These are phyloP conservation scores for Kalanchoe fedtschenkoi DNA, from an alignment of 164 flowering plant genomes.

Conservation along the genomic window DNA sequence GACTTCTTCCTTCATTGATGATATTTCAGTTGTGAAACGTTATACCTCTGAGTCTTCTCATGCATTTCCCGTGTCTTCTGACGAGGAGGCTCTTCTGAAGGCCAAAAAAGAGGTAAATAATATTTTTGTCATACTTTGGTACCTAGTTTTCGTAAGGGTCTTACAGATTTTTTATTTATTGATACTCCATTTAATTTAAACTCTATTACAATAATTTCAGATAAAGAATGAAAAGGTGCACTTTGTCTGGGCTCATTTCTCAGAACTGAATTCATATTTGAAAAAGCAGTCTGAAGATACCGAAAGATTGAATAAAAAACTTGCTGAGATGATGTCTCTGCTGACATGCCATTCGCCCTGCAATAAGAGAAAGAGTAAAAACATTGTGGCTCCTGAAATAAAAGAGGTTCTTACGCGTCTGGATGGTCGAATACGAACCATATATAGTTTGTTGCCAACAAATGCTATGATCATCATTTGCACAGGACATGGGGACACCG, in stretches of 20 bases:
- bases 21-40: constrained; percentile 69
- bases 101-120: constrained; percentile 69
- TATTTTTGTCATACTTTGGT: not conserved
- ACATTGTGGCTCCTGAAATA: constrained; percentile 29
- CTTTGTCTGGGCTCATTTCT: constrained; percentile 85
- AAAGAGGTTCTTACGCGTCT: constrained; percentile 54
- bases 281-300: constrained; percentile 56
- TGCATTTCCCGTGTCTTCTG: constrained; percentile 73
- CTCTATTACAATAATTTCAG: constrained; percentile 18
- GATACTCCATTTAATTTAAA: not conserved
- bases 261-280: constrained; percentile 69
- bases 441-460: constrained; percentile 44
- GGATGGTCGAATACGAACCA: constrained; percentile 41
- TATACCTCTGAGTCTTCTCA: constrained; percentile 72
- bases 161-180: not conserved
- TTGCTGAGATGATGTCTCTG: constrained; percentile 80
- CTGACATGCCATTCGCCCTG: constrained; percentile 56
- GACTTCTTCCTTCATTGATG: constrained; percentile 69
- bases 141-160: too few species aligned
- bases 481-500: constrained; percentile 94
- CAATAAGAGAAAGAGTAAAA: constrained; percentile 22
- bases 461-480: constrained; percentile 82
- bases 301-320: constrained; percentile 43
- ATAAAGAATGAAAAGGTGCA: constrained; percentile 60
- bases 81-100: constrained; percentile 76